A percentile compares a stretch with the other conserved stretches of the same genome.
Conservation (phyloP, 2,329 filamentous ascomycete species). For the Cordyceps tenuipes region DNA sequence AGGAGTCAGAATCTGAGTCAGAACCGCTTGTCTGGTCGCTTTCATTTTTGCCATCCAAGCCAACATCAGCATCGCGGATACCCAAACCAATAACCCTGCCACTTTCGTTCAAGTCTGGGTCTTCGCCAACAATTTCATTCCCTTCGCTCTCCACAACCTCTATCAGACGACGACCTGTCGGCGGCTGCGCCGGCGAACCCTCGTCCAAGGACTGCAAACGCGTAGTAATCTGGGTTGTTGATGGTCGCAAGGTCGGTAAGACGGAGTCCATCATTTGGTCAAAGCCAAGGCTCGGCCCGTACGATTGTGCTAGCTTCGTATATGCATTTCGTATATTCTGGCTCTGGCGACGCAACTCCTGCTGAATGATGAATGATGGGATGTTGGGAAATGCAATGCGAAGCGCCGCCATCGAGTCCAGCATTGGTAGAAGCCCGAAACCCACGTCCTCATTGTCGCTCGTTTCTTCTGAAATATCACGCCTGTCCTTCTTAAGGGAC, state of each 20-base stretch:
- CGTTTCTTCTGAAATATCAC: constrained; percentile 12
- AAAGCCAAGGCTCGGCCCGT: constrained; percentile 25
- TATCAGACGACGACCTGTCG: constrained; percentile 10
- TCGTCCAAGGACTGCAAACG: not conserved
- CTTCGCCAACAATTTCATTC: not conserved
- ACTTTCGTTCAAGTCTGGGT: not conserved
- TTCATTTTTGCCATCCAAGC: not conserved
- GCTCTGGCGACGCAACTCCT: constrained; percentile 25
- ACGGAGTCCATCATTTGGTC: constrained; percentile 26
- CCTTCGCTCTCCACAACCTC: constrained; percentile 13
- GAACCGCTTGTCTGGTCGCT: not conserved
- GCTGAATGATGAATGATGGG: constrained; percentile 27
- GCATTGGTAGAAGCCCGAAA: constrained; percentile 4
- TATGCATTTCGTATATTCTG: constrained; percentile 32
- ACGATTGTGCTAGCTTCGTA: constrained; percentile 23
- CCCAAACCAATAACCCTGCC: not conserved
- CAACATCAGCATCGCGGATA: not conserved
- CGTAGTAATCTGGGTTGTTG: not conserved
- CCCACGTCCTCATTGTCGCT: constrained; percentile 11
- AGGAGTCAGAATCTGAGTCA: constrained; percentile 6
- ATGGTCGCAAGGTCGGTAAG: constrained; percentile 14
- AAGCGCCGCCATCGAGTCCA: constrained; percentile 23
- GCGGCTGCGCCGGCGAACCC: not conserved
- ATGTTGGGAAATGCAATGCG: constrained; percentile 36
- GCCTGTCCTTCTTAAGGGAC: constrained; percentile 7